A percentile compares a stretch with the other conserved stretches of the same genome.
Evolutionary conservation across 2,329 filamentous ascomycete species (phyloP).

Genomic region (Xylariaceae sp.): DNA sequence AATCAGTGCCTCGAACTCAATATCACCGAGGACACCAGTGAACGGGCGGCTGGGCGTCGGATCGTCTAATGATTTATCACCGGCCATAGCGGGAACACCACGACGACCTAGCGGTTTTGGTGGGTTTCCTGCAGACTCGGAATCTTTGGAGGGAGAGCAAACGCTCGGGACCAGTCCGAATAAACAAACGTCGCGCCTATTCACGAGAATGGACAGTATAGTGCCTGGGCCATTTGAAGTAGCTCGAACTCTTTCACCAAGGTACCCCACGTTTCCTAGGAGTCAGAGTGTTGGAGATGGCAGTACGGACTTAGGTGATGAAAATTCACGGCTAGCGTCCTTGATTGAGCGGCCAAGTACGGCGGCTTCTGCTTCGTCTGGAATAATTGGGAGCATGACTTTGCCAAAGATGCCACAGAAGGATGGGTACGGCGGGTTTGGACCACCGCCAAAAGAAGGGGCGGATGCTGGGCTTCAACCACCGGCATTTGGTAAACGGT

Average conservation of each 20-base stretch:
- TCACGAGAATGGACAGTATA: constrained; percentile 62
- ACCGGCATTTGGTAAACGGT: constrained; percentile 40
- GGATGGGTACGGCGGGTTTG: constrained; percentile 57
- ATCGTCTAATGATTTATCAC: constrained; percentile 42
- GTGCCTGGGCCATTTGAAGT: constrained; percentile 63
- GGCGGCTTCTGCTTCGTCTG: constrained; percentile 28
- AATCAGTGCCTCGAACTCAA: constrained; percentile 55
- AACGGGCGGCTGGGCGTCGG: constrained; percentile 42
- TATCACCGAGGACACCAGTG: constrained; percentile 60
- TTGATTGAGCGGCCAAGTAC: constrained; percentile 32
- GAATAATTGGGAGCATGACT: constrained; percentile 33
- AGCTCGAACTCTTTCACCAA: constrained; percentile 34
- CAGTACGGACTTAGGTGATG: constrained; percentile 21
- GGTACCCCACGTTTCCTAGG: constrained; percentile 34
- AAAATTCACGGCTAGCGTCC: constrained; percentile 24
- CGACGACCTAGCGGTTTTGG: constrained; percentile 49
- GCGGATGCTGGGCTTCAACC: constrained; percentile 38
- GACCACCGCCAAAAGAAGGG: constrained; percentile 40
- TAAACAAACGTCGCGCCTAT: constrained; percentile 40
- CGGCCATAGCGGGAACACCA: constrained; percentile 43
- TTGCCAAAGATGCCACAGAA: constrained; percentile 43
- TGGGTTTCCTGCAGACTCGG: constrained; percentile 40
- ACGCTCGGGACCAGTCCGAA: constrained; percentile 48
- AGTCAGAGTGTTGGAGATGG: constrained; percentile 30
- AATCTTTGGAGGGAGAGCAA: constrained; percentile 37